These are phyloP conservation scores for Protomyces lactucae-debilis DNA, from an alignment of 1,139 yeast genomes.

Conservation along the genomic window DNA sequence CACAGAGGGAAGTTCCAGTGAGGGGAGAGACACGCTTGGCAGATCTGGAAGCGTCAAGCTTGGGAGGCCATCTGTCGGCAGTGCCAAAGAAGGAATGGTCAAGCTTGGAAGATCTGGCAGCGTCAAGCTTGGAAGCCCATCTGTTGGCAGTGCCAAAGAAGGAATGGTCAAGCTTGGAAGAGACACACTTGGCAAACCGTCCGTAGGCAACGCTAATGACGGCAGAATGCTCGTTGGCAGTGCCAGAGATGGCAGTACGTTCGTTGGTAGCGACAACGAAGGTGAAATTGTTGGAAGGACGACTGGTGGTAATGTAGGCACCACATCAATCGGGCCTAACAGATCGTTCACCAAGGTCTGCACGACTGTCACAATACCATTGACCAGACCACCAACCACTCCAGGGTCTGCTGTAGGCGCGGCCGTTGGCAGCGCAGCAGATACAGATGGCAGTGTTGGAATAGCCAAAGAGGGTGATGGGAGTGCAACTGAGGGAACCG, in stretches of 20 bases:
- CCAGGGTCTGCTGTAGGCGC: not conserved
- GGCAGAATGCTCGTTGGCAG: not conserved
- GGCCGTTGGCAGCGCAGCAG: not conserved
- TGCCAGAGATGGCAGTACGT: not conserved
- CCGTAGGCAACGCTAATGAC: not conserved
- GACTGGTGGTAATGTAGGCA: too few relatives aligned
- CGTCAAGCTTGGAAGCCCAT: not conserved
- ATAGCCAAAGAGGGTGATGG: not conserved
- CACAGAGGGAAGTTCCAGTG: not conserved
- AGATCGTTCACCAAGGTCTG: too few relatives aligned
- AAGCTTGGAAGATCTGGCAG: too few relatives aligned
- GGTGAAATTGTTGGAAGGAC: too few relatives aligned
- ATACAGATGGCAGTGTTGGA: not conserved
- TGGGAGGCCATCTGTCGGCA: too few relatives aligned
- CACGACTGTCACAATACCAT: too few relatives aligned
- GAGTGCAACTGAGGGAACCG: not conserved
- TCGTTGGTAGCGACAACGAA: not conserved
- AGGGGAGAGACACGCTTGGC: not conserved
- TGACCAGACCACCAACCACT: too few relatives aligned
- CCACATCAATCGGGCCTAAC: too few relatives aligned
- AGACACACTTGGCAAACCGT: not conserved
- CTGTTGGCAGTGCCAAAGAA: not conserved
- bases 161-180: not conserved
- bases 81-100: too few relatives aligned
- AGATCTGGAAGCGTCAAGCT: too few relatives aligned